Conservation (phyloP, 139 green algal genomes). For the Chlorella sp. region DNA sequence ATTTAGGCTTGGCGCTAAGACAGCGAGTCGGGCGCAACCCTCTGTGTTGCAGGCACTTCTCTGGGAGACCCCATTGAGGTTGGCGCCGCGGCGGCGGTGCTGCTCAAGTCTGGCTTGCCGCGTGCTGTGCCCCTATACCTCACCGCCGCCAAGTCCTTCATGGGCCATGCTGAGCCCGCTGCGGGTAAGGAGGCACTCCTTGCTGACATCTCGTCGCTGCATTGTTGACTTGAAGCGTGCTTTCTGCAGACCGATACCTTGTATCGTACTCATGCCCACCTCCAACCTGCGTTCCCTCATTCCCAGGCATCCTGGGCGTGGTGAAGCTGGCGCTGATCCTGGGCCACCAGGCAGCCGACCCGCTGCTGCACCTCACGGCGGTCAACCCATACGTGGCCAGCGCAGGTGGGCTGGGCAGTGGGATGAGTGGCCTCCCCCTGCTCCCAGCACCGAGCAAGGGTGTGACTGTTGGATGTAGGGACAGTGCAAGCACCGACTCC, state of each 20-base stretch:
- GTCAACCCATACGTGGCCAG: slow-evolving; percentile 67
- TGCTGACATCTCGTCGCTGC: no score
- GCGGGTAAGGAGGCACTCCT: slow-evolving; percentile 61
- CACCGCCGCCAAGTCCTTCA: slow-evolving; percentile 78
- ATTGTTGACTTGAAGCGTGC: no score
- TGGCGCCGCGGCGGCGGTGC: slow-evolving; percentile 59
- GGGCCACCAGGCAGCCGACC: slow-evolving; percentile 28
- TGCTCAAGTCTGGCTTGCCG: slow-evolving; percentile 22
- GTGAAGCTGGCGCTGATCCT: slow-evolving; percentile 47
- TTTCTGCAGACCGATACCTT: no score
- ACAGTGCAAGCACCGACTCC: not conserved
- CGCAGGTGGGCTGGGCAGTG: not conserved
- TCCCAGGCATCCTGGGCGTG: slow-evolving; percentile 68
- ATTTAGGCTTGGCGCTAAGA: no score
- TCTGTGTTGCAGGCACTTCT: slow-evolving; percentile 42
- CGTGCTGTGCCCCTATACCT: slow-evolving; percentile 54
- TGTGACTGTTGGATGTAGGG: not conserved
- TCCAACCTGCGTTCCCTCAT: no score
- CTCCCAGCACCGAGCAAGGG: no score
- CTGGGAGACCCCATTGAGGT: slow-evolving; percentile 91
- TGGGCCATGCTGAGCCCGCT: slow-evolving; percentile 88
- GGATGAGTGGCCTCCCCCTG: no score
- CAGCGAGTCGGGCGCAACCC: no score
- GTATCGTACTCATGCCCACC: no score
- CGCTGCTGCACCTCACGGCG: slow-evolving; percentile 51